These are phyloP conservation scores for Ganoderma multipileum DNA, from an alignment of 1,284 basidiomycete species.

Conservation along the genomic window DNA sequence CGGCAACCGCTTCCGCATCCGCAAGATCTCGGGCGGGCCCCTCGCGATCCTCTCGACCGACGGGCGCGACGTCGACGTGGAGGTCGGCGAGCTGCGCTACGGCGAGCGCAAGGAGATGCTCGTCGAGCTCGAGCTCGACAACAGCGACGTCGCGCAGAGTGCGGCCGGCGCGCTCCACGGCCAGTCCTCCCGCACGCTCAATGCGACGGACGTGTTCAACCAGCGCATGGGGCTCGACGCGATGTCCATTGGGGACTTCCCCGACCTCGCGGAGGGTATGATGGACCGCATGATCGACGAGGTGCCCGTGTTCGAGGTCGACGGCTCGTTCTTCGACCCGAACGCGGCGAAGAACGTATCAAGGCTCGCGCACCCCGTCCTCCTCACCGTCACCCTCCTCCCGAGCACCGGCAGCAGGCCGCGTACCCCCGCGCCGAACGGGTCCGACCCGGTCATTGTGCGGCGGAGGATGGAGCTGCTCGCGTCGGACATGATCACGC, in stretches of 20 bases:
- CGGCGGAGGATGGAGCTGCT: conserved; percentile 94
- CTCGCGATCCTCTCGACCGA: conserved; percentile 84
- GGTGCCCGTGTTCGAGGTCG: conserved; percentile 90
- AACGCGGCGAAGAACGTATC: conserved; percentile 81
- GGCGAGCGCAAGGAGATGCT: conserved; percentile 95
- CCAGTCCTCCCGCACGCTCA: conserved; percentile 49
- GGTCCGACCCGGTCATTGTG: conserved; percentile 86
- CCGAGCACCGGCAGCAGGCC: conserved; percentile 54
- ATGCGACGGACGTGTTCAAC: conserved; percentile 83
- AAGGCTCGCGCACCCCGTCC: conserved; percentile 85
- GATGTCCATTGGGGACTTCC: conserved; percentile 70
- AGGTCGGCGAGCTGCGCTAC: conserved; percentile 91
- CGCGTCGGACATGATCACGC: conserved; percentile 93
- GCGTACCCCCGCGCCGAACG: conserved; percentile 52
- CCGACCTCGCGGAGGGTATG: conserved; percentile 82
- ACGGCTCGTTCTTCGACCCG: conserved; percentile 93
- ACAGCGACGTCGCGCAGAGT: conserved; percentile 57
- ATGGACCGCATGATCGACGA: conserved; percentile 94
- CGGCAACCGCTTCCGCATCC: conserved; percentile 83
- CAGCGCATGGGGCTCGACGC: conserved; percentile 82
- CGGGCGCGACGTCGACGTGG: conserved; percentile 93
- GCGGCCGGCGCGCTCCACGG: conserved; percentile 31
- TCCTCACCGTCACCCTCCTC: conserved; percentile 88
- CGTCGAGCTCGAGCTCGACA: conserved; percentile 91
- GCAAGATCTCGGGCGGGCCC: conserved; percentile 89